phyloP scores from a whole-genome alignment of 225 moss, liverwort and hornwort species.

The Climacium dendroides region DNA sequence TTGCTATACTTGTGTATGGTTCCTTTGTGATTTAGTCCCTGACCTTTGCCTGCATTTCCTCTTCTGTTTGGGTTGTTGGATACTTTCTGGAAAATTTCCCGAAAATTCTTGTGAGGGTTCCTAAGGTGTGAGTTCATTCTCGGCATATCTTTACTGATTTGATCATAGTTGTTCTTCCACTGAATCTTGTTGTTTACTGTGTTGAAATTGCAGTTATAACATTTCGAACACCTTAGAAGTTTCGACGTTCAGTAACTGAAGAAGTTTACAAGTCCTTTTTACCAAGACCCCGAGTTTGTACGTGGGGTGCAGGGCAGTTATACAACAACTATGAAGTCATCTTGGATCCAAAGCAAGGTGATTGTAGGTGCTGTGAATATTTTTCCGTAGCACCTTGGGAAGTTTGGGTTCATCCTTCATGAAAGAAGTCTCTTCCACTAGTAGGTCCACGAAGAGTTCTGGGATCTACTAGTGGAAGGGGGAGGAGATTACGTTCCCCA shows the following conservation, averaged over 20 bases:
- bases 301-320: neutral
- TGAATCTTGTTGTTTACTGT: neutral
- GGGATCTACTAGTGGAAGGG: conserved; percentile 42
- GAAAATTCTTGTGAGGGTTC: neutral
- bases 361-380: neutral
- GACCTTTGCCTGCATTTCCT: neutral
- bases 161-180: neutral
- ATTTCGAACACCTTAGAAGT: neutral
- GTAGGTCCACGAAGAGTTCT: conserved; percentile 20
- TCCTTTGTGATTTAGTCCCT: neutral
- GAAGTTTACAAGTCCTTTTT: neutral
- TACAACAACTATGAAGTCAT: neutral
- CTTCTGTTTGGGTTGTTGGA: neutral
- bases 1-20: neutral
- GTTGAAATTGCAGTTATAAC: neutral
- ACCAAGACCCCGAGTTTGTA: neutral
- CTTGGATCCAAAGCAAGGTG: neutral
- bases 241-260: neutral
- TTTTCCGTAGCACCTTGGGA: neutral
- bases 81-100: neutral
- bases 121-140: neutral
- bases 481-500: neutral
- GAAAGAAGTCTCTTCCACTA: conserved; percentile 29
- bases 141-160: neutral
- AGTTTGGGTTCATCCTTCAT: neutral